Evolutionary conservation across 2,329 filamentous ascomycete species (phyloP), one percentile per base, ranked within the genome.

Genomic region (Kalmusia sp.): DNA sequence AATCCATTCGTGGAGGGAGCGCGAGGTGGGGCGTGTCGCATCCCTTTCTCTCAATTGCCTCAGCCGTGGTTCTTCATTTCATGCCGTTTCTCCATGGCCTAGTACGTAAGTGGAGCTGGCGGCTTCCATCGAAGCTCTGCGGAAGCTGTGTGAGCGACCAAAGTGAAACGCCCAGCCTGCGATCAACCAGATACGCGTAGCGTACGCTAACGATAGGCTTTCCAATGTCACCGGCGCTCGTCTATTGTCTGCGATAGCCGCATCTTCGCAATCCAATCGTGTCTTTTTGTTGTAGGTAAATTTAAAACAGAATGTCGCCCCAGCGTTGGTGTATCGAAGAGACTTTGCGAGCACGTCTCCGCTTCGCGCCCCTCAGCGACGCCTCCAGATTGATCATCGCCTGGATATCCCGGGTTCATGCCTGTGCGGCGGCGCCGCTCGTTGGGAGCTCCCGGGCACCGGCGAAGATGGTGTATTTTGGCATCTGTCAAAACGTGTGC

Each of bases 371-470:
- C 39, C 41, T 46, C 52, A 37, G 34, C 22, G 43, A 39, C 25
- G 41, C 40, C 33, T 30, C 45, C 39, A 47, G 53, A 52, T 46
- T 57, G 64, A 65, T 64, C 62, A 60, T 38, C 61, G 45, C 50
- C 24, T 59, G 57, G 61, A 51, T 65, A 47, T 35, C 41, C 57
- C 58, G 50, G 40, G 55, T 38, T 24, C 35, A 15, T 9, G 14
- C 25, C 27, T 17, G 38, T 31, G 34, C 34, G 34, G 14, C 34
- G 7, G 19, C 34, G 14, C 34, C 34, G 27, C 12, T 15, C 22
- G 25, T 31, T 43, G 4, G 27, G 25, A 8, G 21, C 25, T 22
- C 40, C 39, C 40, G 40, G 17, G 25, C 8, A 28, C 24, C 3
- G 24, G 19, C 15, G 7, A 30, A 35, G 21, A 35, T 6, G 43